Conservation (phyloP, 1,284 basidiomycete genomes). For the Coniophora puteana region DNA sequence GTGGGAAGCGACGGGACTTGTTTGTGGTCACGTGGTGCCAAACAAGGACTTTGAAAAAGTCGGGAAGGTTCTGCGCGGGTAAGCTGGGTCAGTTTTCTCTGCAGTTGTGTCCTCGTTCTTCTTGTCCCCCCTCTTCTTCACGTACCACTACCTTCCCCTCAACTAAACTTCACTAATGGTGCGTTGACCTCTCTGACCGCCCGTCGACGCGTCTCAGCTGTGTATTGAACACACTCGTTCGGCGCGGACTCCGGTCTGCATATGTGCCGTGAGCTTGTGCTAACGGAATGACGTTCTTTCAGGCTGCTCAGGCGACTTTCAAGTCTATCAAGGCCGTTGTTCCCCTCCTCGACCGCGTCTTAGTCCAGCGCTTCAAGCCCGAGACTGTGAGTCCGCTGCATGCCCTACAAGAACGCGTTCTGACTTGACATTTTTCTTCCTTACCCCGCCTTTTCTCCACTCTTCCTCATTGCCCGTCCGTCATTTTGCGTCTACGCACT, state of each 20-base stretch:
- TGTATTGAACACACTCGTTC: neutral
- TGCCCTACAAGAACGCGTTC: too few species aligned
- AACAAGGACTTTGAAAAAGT: too few species aligned
- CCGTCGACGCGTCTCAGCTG: too few species aligned
- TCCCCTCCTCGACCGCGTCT: conserved; percentile 93
- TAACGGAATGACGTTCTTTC: neutral
- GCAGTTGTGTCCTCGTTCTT: conserved; percentile 21
- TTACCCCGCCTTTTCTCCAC: neutral
- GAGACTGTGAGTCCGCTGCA: conserved; percentile 71
- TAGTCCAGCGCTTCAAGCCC: conserved; percentile 96
- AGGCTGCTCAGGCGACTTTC: conserved; percentile 84
- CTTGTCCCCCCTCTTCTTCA: conserved; percentile 5
- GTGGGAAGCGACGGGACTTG: too few species aligned
- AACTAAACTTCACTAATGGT: conserved; percentile 19
- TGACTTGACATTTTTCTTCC: too few species aligned
- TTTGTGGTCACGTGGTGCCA: too few species aligned
- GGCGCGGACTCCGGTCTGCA: neutral
- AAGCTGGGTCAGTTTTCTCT: conserved; percentile 13
- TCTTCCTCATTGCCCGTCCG: neutral
- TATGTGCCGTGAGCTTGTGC: neutral
- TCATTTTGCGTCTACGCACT: neutral
- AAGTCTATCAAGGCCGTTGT: conserved; percentile 91
- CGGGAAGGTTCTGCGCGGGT: conserved; percentile 9
- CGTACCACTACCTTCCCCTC: neutral
- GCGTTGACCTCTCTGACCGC: too few species aligned